Base-by-base conservation (phyloP, 2,329 filamentous ascomycete species). In the Microsporum ferrugineum region DNA sequence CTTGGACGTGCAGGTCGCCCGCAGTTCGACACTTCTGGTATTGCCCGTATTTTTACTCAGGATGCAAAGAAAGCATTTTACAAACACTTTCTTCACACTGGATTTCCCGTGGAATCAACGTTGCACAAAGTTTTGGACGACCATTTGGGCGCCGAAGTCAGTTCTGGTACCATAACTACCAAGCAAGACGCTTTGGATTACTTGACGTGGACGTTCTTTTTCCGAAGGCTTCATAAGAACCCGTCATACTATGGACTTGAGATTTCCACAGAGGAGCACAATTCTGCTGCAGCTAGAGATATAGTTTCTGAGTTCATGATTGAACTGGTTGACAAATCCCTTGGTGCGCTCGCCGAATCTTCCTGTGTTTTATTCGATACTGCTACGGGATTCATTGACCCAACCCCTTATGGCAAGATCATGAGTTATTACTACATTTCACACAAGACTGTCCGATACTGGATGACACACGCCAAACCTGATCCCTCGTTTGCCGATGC, bases 381-480 rank as follows among this genome's bases (percentile, higher is more conserved):
- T 51, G 71, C 73, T 2, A 96, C 94, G 65, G 92, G 92, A 49
- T 88, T 96, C 67, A 86, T 99, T 33, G 88, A 96, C 67, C 80
- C 92, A 0, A 97, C 94, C 0, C 87, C 92, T 0, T 82, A 97
- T 5, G 94, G 94, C 68, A 96, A 96, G 78, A 97, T 99, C 70
- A 96, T 97, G 90, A 95, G 89, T 73, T 99, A 97, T 80, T 99
- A 99, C 80, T 99, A 99, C 71, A 85, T 94, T 56, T 95, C 91
- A 0, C 94, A 99, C 77, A 88, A 88, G 75, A 99, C 94, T 0
- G 91, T 99, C 68, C 88, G 94, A 0, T 86, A 90, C 68, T 82
- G 99, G 5, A 84, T 88, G 65, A 81, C 84, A 55, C 82, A 92
- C 66, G 89, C 88, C 29, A 92, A 88, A 68, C 82, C 85, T 0